A percentile compares a stretch with the other conserved stretches of the same genome.
These are phyloP conservation scores for Peltaster fructicola DNA, from an alignment of 2,329 filamentous ascomycete genomes.

Conservation along the genomic window DNA sequence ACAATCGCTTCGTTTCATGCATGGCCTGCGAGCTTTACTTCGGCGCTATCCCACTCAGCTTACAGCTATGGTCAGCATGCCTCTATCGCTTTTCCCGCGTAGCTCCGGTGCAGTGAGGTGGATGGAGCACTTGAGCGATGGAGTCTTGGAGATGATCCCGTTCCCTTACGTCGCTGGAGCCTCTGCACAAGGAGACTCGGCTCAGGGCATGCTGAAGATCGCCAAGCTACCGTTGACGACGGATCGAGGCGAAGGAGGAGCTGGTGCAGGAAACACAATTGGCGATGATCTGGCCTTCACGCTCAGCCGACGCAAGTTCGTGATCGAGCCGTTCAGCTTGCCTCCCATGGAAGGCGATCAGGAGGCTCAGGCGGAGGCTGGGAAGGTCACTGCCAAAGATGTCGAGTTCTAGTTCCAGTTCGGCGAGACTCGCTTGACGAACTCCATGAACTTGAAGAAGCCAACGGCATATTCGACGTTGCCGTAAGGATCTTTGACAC, in stretches of 20 bases:
- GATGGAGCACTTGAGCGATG: constrained; percentile 72
- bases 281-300: constrained; percentile 84
- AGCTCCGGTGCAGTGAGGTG: constrained; percentile 60
- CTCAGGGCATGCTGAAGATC: constrained; percentile 71
- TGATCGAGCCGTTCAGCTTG: constrained; percentile 75
- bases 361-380: constrained; percentile 36
- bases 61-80: constrained; percentile 59
- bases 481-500: constrained; percentile 41
- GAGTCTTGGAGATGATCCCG: constrained; percentile 66
- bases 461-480: constrained; percentile 46
- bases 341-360: constrained; percentile 68
- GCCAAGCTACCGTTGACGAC: constrained; percentile 72
- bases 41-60: constrained; percentile 47
- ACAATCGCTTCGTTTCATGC: constrained; percentile 63
- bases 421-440: constrained; percentile 36
- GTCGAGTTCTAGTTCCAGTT: constrained; percentile 54
- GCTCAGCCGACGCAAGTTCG: constrained; percentile 64
- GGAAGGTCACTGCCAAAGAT: constrained; percentile 42
- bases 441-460: constrained; percentile 49
- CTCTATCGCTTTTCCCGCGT: constrained; percentile 63
- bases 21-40: constrained; percentile 57
- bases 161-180: constrained; percentile 31
- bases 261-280: constrained; percentile 41
- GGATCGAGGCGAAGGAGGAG: constrained; percentile 69
- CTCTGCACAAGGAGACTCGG: constrained; percentile 47